These are phyloP conservation scores for Erigeron philadelphicus DNA, from an alignment of 140 eudicot genomes.

Conservation along the genomic window DNA sequence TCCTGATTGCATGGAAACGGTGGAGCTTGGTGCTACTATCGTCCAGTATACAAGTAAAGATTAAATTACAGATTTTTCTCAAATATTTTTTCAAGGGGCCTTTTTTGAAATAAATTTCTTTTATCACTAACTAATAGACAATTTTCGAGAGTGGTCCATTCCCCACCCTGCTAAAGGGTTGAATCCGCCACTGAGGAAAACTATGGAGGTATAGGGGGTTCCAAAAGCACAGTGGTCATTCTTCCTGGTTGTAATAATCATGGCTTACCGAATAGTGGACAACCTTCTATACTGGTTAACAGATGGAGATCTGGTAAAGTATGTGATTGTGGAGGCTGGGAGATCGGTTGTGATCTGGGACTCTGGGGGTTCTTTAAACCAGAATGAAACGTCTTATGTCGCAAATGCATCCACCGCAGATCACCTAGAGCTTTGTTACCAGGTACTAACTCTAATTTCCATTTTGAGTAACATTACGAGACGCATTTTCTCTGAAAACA, in stretches of 20 bases:
- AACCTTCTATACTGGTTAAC: conserved; percentile 48
- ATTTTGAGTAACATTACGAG: conserved; percentile 1
- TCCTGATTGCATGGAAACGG: conserved; percentile 32
- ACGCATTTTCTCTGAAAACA: not conserved
- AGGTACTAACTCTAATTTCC: conserved; percentile 38
- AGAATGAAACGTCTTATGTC: conserved; percentile 18
- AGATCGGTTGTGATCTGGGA: conserved; percentile 58
- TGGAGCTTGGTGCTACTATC: conserved; percentile 61
- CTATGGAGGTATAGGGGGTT: conserved; percentile 23
- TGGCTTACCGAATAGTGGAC: conserved; percentile 51
- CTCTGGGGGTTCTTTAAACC: conserved; percentile 37
- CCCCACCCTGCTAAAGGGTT: too few species aligned
- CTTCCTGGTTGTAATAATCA: conserved; percentile 63
- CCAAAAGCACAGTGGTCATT: conserved; percentile 42
- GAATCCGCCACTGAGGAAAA: too few species aligned
- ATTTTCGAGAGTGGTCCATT: too few species aligned
- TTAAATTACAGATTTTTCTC: too few species aligned
- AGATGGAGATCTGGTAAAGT: conserved; percentile 76
- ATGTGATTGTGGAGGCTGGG: conserved; percentile 98
- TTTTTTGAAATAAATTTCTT: too few species aligned
- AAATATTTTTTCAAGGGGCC: too few species aligned
- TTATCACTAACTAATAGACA: too few species aligned
- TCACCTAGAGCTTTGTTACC: conserved; percentile 43
- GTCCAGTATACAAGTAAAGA: conserved; percentile 33
- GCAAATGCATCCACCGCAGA: conserved; percentile 14